Evolutionary conservation across 805 yeast genomes (phyloP).

Genomic region (Torulaspora microellipsoides): DNA sequence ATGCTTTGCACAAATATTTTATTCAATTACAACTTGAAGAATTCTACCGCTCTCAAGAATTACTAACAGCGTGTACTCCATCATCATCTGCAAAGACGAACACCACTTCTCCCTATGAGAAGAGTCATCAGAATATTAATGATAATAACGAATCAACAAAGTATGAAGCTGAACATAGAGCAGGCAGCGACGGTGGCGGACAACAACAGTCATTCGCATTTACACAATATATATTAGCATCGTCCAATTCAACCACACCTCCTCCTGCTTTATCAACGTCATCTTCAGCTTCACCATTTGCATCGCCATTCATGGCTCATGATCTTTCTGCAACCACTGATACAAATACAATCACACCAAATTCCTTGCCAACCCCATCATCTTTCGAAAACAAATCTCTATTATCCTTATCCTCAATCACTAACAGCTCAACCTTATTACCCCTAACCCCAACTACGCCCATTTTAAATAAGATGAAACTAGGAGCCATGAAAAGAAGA

Average conservation of each 20-base stretch:
- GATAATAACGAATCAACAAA: conserved; percentile 5
- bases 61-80: background rate
- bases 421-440: conserved; percentile 11
- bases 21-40: conserved; percentile 23
- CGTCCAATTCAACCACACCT: conserved; percentile 22
- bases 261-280: conserved; percentile 12
- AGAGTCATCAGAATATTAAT: conserved; percentile 6
- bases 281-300: conserved; percentile 22
- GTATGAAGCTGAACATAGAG: background rate
- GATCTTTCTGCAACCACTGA: conserved; percentile 8
- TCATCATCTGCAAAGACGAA: background rate
- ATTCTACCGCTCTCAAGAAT: conserved; percentile 27
- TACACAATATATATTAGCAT: conserved; percentile 10
- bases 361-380: conserved; percentile 14
- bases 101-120: background rate
- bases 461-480: conserved; percentile 11
- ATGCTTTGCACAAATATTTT: conserved; percentile 18
- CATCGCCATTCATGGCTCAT: conserved; percentile 19
- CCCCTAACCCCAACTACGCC: conserved; percentile 28
- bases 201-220: conserved; percentile 14
- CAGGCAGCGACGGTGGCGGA: conserved; percentile 3
- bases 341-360: conserved; percentile 10
- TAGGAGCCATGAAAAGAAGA: conserved; percentile 8
- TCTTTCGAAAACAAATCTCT: conserved; percentile 4
- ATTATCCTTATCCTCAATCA: conserved; percentile 2